Percentiles rank a stretch among this genome's conserved stretches.
These are phyloP conservation scores for Prunella vulgaris DNA, from an alignment of 257 asterid genomes.

Conservation along the genomic window DNA sequence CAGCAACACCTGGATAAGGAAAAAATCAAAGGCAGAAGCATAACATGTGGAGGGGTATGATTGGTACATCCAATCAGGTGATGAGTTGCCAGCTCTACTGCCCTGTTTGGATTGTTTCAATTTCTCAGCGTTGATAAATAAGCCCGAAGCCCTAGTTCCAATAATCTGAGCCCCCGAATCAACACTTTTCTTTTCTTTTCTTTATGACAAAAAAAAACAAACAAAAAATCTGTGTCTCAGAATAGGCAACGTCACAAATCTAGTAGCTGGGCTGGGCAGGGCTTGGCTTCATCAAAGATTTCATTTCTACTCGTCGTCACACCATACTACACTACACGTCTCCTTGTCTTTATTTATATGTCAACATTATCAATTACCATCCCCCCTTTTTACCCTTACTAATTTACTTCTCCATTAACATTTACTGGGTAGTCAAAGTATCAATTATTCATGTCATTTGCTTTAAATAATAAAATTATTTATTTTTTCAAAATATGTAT, in stretches of 20 bases:
- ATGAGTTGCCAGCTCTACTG: not conserved
- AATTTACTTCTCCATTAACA: not conserved
- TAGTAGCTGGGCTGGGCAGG: not conserved
- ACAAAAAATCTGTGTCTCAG: not conserved
- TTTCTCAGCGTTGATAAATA: not conserved
- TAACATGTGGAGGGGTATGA: not conserved
- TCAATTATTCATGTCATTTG: too few relatives aligned
- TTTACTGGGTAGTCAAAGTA: too few relatives aligned
- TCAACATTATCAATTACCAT: not conserved
- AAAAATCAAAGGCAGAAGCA: not conserved
- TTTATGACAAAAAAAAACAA: not conserved
- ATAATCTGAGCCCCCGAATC: not conserved
- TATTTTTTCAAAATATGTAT: too few relatives aligned
- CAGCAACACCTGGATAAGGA: not conserved
- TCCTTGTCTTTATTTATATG: not conserved
- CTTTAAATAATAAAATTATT: too few relatives aligned
- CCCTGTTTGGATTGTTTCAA: not conserved
- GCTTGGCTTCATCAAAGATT: not conserved
- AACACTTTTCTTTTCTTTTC: not conserved
- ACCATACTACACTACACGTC: not conserved
- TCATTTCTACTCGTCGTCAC: not conserved
- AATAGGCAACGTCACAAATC: not conserved
- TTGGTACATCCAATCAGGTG: not conserved
- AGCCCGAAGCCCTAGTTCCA: not conserved
- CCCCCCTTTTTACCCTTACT: too few relatives aligned